phyloP scores from a whole-genome alignment of 495 filamentous ascomycete species.

The Hypoxylon crocopeplum region DNA sequence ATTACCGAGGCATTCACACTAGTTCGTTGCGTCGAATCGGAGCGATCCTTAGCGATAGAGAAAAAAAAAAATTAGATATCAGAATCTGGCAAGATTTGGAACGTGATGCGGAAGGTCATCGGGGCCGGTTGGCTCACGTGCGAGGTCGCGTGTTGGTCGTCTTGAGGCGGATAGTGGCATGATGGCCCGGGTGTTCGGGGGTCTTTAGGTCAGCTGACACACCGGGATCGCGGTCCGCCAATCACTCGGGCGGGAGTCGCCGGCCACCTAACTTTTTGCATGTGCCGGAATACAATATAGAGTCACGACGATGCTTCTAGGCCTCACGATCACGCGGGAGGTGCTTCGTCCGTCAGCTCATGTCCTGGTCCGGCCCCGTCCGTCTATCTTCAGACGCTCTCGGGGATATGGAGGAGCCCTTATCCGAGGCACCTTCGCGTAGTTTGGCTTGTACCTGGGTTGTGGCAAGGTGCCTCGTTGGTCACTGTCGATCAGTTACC shows the following conservation, averaged over 20 bases:
- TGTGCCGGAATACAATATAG: too few species aligned
- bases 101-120: slow-evolving; percentile 18
- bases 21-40: slow-evolving; percentile 5
- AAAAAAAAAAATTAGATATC: neutral
- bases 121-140: slow-evolving; percentile 20
- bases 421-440: too few species aligned
- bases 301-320: too few species aligned
- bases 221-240: slow-evolving; percentile 23
- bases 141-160: slow-evolving; percentile 27
- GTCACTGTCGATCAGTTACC: too few species aligned
- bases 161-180: slow-evolving; percentile 22
- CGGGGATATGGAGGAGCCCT: too few species aligned
- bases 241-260: slow-evolving; percentile 29
- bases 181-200: slow-evolving; percentile 20
- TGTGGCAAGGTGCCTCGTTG: too few species aligned
- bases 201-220: slow-evolving; percentile 30
- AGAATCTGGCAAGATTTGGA: neutral
- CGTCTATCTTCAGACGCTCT: too few species aligned
- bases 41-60: slow-evolving; percentile 9
- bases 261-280: slow-evolving; percentile 20
- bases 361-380: neutral
- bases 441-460: too few species aligned
- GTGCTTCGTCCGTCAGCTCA: neutral
- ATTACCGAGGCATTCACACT: too few species aligned
- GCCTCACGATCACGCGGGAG: slow-evolving; percentile 3